Evolutionary conservation across 768 basidiomycete species (phyloP).

Genomic region (Boletus insuetus): DNA sequence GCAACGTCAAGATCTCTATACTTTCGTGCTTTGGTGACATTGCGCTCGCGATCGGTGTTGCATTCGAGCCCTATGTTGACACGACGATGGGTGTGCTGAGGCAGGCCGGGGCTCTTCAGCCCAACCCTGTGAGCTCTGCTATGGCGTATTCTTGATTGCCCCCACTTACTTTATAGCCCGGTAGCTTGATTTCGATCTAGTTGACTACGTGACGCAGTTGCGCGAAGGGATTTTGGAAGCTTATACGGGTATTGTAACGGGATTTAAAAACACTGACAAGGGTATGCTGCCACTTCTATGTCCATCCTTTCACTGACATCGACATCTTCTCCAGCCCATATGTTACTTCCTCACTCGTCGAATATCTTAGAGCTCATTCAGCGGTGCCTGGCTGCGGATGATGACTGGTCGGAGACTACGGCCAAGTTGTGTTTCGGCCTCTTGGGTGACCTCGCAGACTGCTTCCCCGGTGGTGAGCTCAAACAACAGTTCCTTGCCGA

Average conservation of each 20-base stretch:
- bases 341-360: constrained; percentile 65
- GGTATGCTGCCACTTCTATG: constrained; percentile 37
- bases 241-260: constrained; percentile 92
- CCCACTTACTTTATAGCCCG: constrained; percentile 3
- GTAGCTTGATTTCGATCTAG: constrained; percentile 81
- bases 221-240: constrained; percentile 97
- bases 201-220: constrained; percentile 87
- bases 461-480: constrained; percentile 77
- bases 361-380: constrained; percentile 80
- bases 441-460: constrained; percentile 89
- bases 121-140: constrained; percentile 68
- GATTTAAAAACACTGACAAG: constrained; percentile 80
- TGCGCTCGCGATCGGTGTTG: constrained; percentile 83
- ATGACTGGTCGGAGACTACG: constrained; percentile 79
- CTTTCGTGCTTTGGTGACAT: constrained; percentile 96
- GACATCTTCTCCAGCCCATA: constrained; percentile 5
- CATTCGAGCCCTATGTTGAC: constrained; percentile 85
- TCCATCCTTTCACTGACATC: neutral
- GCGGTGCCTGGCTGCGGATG: constrained; percentile 66
- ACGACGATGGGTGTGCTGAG: constrained; percentile 88
- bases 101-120: constrained; percentile 86
- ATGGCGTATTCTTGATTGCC: neutral
- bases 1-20: constrained; percentile 96
- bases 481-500: constrained; percentile 74
- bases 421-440: constrained; percentile 79